Base-by-base conservation (phyloP, 305 asterid genomes). In the Stenogyne calaminthoides region DNA sequence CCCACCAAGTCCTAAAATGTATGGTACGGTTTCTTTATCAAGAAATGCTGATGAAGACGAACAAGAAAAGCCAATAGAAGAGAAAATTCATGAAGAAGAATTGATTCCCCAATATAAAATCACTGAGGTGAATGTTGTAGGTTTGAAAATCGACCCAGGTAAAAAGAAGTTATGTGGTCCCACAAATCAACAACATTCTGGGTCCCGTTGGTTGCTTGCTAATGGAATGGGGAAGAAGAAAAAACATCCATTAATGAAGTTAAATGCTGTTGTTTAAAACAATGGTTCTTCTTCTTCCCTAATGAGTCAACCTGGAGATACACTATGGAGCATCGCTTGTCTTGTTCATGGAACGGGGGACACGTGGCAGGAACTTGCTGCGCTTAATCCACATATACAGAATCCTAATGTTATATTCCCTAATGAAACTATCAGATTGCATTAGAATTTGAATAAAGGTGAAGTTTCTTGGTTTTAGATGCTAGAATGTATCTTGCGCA, bases 201-300 rank as follows among this genome's bases (percentile, higher is more conserved):
- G 99, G 20, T 95, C 99, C 4, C 97, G 98, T 22, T 95, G 99
- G 99, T 70, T 93, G 85, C 87, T 93, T 8, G 99, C 97, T 1
- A 91, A 93, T 69, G 97, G 99, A 76, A 93, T 95, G 99, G 99
- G 98, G 73, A 95, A 95, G 89, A 95, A 93, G 88, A 88, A 89
- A 61, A 92, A 91, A 74, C 97, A 88, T 80, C 97, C 96, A 11
- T 44, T 88, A 14, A 73, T 89, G 90, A 95, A 95, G 86, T 81
- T 93, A 52, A 90, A 88, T 76, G 78, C 69, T 2, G 82, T 75
- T 51, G 83, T 64, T 11, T 84, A 74, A 72, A 58, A 78, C 57
- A 71, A 86, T 34, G 67, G 69, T 72, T 37, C 84, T 72, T 69
- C n/a, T n/a, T n/a, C 80, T 9, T 67, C 74, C 27, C 27, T 55